Percentiles rank a stretch among this genome's conserved stretches.
Evolutionary conservation across 2,329 filamentous ascomycete genomes (phyloP).

Genomic region (Clonostachys sp.): DNA sequence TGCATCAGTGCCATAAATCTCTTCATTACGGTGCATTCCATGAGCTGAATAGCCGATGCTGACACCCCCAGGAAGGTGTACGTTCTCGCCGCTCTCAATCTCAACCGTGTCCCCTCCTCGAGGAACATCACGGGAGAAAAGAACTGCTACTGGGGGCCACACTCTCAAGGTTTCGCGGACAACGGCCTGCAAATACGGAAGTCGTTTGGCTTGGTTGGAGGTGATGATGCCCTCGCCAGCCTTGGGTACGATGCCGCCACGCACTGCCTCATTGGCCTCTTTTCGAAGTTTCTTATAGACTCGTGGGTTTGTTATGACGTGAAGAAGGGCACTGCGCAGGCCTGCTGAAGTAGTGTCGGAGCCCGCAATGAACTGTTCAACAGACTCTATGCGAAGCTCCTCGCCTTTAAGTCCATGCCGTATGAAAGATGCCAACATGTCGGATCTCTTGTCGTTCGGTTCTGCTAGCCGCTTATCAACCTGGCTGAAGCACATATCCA

Average conservation of each 20-base stretch:
- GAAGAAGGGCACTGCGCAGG: conserved; percentile 46
- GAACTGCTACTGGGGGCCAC: conserved; percentile 24
- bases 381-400: conserved; percentile 19
- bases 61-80: conserved; percentile 40
- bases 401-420: conserved; percentile 23
- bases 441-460: conserved; percentile 12
- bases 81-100: conserved; percentile 17
- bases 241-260: conserved; percentile 17
- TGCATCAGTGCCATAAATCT: conserved; percentile 31
- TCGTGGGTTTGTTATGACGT: conserved; percentile 43
- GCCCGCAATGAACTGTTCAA: conserved; percentile 27
- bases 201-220: conserved; percentile 18
- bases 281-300: conserved; percentile 37
- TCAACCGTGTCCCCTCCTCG: conserved; percentile 14
- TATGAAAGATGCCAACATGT: conserved; percentile 37
- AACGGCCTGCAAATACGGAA: conserved; percentile 41
- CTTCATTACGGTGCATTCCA: conserved; percentile 28
- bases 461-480: conserved; percentile 14
- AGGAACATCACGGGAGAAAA: conserved; percentile 28
- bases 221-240: conserved; percentile 9
- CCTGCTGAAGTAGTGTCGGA: conserved; percentile 39
- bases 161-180: conserved; percentile 42
- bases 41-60: conserved; percentile 36
- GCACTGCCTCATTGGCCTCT: conserved; percentile 26
- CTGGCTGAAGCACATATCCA: conserved; percentile 12